Evolutionary conservation across 257 asterid genomes (phyloP).

Genomic region (Cinchona pubescens): DNA sequence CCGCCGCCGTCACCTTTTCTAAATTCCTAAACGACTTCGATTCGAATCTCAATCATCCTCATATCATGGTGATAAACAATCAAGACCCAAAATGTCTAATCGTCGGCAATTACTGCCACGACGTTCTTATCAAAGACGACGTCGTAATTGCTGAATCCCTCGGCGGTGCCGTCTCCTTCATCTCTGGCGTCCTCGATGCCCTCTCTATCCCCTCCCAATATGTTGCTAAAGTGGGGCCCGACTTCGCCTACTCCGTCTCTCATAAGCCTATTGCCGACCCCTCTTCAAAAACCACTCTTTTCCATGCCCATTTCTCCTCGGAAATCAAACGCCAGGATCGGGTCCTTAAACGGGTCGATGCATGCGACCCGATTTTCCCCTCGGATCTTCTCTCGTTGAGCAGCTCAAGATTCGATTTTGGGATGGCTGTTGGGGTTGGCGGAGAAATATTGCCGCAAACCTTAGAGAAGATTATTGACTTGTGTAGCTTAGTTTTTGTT

Average conservation of each 20-base stretch:
- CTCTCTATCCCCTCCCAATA: constrained; percentile 51
- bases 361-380: constrained; percentile 62
- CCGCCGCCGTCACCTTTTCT: background rate
- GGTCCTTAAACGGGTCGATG: constrained; percentile 56
- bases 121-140: constrained; percentile 66
- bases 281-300: constrained; percentile 58
- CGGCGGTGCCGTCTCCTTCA: constrained; percentile 92
- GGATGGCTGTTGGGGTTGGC: constrained; percentile 88
- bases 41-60: background rate
- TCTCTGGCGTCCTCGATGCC: constrained; percentile 75
- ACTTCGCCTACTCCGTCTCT: constrained; percentile 55
- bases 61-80: constrained; percentile 20
- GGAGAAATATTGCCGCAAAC: constrained; percentile 87
- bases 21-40: no score
- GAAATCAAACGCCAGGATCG: constrained; percentile 67
- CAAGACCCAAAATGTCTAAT: constrained; percentile 42
- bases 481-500: constrained; percentile 72
- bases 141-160: constrained; percentile 64
- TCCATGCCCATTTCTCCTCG: constrained; percentile 77
- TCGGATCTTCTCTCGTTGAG: constrained; percentile 68
- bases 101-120: constrained; percentile 96
- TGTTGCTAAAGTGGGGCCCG: constrained; percentile 72
- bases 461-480: constrained; percentile 61
- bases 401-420: constrained; percentile 51
- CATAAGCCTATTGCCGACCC: constrained; percentile 45